Conservation (phyloP, 164 flowering plant genomes). For the Euptelea pleiosperma region DNA sequence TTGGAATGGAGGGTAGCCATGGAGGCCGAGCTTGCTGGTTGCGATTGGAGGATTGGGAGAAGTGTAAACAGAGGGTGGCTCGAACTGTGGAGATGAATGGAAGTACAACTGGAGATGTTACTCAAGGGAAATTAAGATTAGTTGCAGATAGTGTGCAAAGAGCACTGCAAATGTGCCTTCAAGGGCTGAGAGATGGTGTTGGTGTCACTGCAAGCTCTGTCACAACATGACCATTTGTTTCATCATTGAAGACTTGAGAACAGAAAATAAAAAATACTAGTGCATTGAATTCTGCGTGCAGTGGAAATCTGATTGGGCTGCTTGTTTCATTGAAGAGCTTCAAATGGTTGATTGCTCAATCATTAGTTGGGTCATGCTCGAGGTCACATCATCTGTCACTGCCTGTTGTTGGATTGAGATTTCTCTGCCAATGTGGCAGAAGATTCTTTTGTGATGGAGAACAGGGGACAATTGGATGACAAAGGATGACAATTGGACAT, state of each 20-base stretch:
- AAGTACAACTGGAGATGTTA: constrained; percentile 42
- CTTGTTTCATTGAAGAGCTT: too few species aligned
- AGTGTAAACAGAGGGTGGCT: constrained; percentile 76
- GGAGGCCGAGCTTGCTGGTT: constrained; percentile 94
- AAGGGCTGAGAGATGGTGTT: constrained; percentile 62
- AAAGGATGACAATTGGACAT: neutral
- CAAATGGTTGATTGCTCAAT: neutral
- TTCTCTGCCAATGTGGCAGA: neutral
- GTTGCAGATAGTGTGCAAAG: constrained; percentile 83
- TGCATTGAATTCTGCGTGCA: neutral
- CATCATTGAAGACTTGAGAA: neutral
- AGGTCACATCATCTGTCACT: too few species aligned
- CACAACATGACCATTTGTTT: constrained; percentile 22
- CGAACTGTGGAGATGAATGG: constrained; percentile 65
- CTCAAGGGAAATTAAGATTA: constrained; percentile 74
- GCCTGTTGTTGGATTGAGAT: too few species aligned
- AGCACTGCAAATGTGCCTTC: constrained; percentile 58
- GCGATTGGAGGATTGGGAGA: constrained; percentile 82
- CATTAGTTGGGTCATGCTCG: too few species aligned
- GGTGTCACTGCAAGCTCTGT: constrained; percentile 37
- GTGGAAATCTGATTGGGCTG: neutral
- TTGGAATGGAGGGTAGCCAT: constrained; percentile 97
- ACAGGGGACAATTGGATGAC: neutral
- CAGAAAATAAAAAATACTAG: neutral
- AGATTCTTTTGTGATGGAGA: neutral